Evolutionary conservation across 129 eudicot genomes (phyloP).

Genomic region (Glebionis coronaria): DNA sequence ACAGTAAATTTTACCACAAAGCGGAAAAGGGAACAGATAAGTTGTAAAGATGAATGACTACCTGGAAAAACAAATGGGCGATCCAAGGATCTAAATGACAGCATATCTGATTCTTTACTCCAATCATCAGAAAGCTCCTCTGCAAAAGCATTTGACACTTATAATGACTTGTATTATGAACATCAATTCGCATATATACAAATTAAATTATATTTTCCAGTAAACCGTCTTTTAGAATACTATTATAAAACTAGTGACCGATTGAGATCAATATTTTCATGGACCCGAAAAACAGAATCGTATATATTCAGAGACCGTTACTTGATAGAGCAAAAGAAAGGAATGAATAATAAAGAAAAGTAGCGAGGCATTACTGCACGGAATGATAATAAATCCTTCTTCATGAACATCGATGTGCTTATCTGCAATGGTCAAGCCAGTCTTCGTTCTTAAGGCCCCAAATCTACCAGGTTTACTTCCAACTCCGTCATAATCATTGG

Average conservation of each 20-base stretch:
- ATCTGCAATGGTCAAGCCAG: conserved; percentile 31
- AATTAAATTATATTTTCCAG: neutral
- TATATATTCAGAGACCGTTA: conserved; percentile 11
- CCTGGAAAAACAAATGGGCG: conserved; percentile 40
- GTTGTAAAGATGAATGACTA: conserved; percentile 20
- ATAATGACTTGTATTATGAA: conserved; percentile 8
- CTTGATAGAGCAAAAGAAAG: conserved; percentile 15
- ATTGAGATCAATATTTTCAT: neutral
- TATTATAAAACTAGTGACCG: neutral
- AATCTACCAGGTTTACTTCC: no score
- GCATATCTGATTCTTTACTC: no score
- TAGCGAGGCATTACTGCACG: conserved; percentile 42
- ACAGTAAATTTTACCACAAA: conserved; percentile 14
- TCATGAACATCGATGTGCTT: conserved; percentile 74
- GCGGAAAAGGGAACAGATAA: neutral
- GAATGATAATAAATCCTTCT: conserved; percentile 80
- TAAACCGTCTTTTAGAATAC: neutral
- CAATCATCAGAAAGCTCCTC: no score
- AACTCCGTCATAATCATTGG: no score
- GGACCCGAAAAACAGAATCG: no score
- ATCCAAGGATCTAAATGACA: no score
- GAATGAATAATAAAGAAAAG: conserved; percentile 17
- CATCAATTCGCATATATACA: conserved; percentile 7
- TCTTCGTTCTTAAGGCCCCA: conserved; percentile 14
- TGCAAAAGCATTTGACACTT: conserved; percentile 7